Base-by-base conservation (phyloP, 2,329 filamentous ascomycete genomes). In the Allantophomopsis lycopodina region DNA sequence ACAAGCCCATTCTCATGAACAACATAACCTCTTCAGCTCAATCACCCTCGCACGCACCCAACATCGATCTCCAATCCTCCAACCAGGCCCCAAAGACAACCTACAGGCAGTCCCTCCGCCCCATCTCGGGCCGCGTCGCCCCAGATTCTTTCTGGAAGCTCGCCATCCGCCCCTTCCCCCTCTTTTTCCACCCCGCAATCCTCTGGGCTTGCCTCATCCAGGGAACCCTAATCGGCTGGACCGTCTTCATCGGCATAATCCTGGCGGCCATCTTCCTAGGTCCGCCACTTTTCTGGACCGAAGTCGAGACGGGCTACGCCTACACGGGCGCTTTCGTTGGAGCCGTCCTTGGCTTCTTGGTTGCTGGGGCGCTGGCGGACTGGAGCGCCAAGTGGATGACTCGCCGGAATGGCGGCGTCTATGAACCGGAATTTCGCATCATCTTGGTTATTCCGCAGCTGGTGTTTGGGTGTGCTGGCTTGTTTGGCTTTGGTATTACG, bases 221-320 rank as follows among this genome's bases (percentile, higher is more conserved):
- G 66, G 88, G 88, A 13, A 76, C 83, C 4, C 75, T 94, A 54
- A 94, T 95, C 52, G 89, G 88, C 47, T 96, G 89, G 88, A 94
- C 88, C 1, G 84, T 95, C 13, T 85, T 95, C 54, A 89, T 94
- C 47, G 83, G 84, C 41, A 80, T 91, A 44, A 76, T 91, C 48
- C 64, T 93, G 35, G 82, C 79, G n/a, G 75, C 79, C 43, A 79
- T 93, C 48, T 89, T 91, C 62, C 70, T 93, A 36, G 79, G 80
- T 2, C 79, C 81, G 2, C 84, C 85, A 1, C 73, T 88, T 32
- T 91, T 77, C 65, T 94, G 88, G 72, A 67, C 76, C 50, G 79
- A 91, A 60, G 76, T 84, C 39, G 63, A 83, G 52, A 85, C 83
- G 2, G 88, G 88, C n/a, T 87, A 89, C 57, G 74, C 86, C 41